Evolutionary conservation across 768 basidiomycete species (phyloP), one percentile per base, ranked within the genome.

Genomic region (Macrolepiota albuminosa): DNA sequence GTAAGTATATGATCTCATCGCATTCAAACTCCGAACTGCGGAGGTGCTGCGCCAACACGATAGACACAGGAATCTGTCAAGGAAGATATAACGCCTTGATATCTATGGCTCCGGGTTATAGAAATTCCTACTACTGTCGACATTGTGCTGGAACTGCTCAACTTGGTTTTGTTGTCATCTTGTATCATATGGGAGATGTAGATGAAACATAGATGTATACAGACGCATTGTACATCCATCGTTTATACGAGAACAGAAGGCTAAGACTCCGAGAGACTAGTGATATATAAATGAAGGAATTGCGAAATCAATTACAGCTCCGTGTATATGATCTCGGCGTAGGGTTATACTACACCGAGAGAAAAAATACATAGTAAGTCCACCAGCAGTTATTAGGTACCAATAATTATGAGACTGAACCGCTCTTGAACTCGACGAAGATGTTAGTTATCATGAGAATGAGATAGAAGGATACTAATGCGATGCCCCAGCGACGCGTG

Each of bases 401-500:
- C n/a, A 1, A 50, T 9, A 24, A 31, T 50, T 36, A 58, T 43
- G 29, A 42, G 21, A 52, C 26, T 56, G 53, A 55, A 52, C 61
- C 64, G 29, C 63, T 67, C 69, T 70, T 77, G 8, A 93, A 69
- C 71, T 98, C 95, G 26, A 95, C 92, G 53, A 86, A 72, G 54
- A 98, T 73, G 67, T 93, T 96, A 58, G 84, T 75, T 6, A 76
- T 71, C 91, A 97, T 96, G 62, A 96, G 81, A 21, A 79, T 76
- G 33, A 80, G 66, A 68, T 98, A 98, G 18, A 83, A 84, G 9
- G 74, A 68, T 48, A 97, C 87, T 64, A 98, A 78, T 65, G 90
- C 82, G 31, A 88, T 65, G 0, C 94, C 95, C 94, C 94, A 98
- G 51, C 79, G 75, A 55, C 88, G 78, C 42, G 90, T 86, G 49